Evolutionary conservation across 2,329 filamentous ascomycete genomes (phyloP), one percentile per base, ranked within the genome.

Genomic region (Penicillium brasilianum): DNA sequence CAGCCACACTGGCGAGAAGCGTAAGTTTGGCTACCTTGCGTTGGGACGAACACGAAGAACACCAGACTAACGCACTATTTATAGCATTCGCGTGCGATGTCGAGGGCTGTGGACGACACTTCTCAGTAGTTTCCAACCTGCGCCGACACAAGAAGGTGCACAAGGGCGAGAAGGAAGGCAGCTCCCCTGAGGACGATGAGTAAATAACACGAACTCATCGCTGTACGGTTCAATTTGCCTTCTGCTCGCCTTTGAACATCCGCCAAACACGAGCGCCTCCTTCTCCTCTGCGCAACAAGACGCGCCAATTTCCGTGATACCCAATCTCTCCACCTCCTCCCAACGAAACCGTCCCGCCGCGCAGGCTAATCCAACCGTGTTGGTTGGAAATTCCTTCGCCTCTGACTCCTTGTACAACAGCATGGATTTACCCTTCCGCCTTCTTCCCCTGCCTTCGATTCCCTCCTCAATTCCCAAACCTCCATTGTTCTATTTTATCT

Each of bases 1-100:
- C 81, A 97, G 93, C 79, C 94, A 98, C 75, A 98, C 94, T 58
- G 94, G 94, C 75, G 94, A 98, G 79, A 98, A 98, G 82, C 94
- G 93, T 97, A 87, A 85, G 93, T 88, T 16, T n/a, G n/a, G 25
- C 25, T 3, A 28, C 25, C 25, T 28, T 28, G n/a, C n/a, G n/a
- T n/a, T n/a, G n/a, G n/a, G n/a, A n/a, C n/a, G n/a, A 28, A 28
- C n/a, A 7, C 41, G 36, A 25, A 25, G 34, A n/a, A 16, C 51
- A 57, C 39, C 32, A 34, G 57, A 65, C 72, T 74, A 60, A 74
- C 61, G 25, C 13, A 14, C 18, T 20, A 11, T 43, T 6, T 64
- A 58, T 73, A 97, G 93, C 95, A 67, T 98, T 97, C 74, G 90
- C 90, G 25, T 98, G 95, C 74, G 92, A 97, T 71, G 91, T 97